Evolutionary conservation across 2,329 filamentous ascomycete genomes (phyloP), one percentile per base, ranked within the genome.

Genomic region (Ceratocystis papillata): DNA sequence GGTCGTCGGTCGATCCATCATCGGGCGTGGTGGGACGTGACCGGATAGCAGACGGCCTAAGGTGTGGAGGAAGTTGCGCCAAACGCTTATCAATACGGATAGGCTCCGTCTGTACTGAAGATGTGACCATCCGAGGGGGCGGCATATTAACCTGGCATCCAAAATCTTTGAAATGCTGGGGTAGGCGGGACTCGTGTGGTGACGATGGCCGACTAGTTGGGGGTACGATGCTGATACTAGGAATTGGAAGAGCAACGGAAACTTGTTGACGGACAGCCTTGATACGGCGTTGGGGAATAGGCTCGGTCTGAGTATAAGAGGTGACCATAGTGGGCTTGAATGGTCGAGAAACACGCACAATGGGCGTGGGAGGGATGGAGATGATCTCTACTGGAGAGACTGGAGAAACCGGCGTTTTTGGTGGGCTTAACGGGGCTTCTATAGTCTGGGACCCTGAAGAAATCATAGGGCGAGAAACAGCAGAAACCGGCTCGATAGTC

Each of bases 181-280:
- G 86, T 65, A 96, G 83, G 5, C 86, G 81, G 63, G 87, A 86
- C 70, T 87, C 84, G 61, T 82, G 83, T 1, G 90, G 90, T 1
- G 90, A 91, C 3, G 86, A 80, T n/a, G 93, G 91, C 61, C 88
- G 84, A 65, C 90, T 96, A 2, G 82, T 85, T 0, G 94, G 93
- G 41, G 94, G 94, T 70, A 96, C 89, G 63, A 99, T 90, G 66
- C 90, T 88, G 73, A 99, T 99, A 71, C 87, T 89, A 0, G 93
- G 93, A 68, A 96, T 88, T 3, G 80, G 72, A 67, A 84, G 75
- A n/a, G 63, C 45, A 17, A 67, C 76, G 66, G 76, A 75, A 8
- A 74, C 76, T 69, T 70, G 72, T 15, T 28, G 25, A 30, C 28
- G 55, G 10, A 59, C 33, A 3, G 28, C 37, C 33, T 59, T 59